Evolutionary conservation across 192 early-diverging fungal genomes (phyloP), one percentile per base, ranked within the genome.

Genomic region (Coemansia sp.): DNA sequence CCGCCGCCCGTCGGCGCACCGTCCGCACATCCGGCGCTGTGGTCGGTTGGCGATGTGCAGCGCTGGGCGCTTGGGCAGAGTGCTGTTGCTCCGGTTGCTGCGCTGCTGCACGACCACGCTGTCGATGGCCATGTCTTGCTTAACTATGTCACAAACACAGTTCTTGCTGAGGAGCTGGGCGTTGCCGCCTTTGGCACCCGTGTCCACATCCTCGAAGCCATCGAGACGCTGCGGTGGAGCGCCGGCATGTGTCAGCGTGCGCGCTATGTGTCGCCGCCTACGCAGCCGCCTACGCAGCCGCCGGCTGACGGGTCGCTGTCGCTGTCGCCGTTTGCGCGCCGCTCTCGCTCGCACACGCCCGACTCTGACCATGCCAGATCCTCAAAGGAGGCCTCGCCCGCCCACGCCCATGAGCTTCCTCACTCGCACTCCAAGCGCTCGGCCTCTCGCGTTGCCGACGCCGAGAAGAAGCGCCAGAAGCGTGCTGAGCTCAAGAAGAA

Each of bases 391-490:
- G 61, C 22, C 46, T 80, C 77, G 39, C 69, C 77, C 45, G 67
- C 65, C 56, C 21, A 22, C 22, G 54, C 22, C 57, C 52, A 21
- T 2, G 66, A 43, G 57, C 46, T 48, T 47, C 46, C 15, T 43
- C 32, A 60, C 21, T 32, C 22, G 15, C 18, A 43, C 60, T 68
- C 71, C 37, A 80, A 80, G 78, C 72, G 78, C 67, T 80, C 78
- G 37, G 78, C 78, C 5, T 80, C 78, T 62, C 78, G 78, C 63
- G 48, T 80, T 22, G 78, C 78, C 57, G 78, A 80, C 55, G 78
- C 78, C 59, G 78, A 81, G 49, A 81, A 81, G 74, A 81, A 81
- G 73, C 78, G 78, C 60, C 69, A 76, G 67, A 81, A 81, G 78
- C 78, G 78, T 62, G 78, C 78, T 48, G 78, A 72, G 59, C 73